Evolutionary conservation across 2,329 filamentous ascomycete species (phyloP).

Genomic region (Diaporthe caulivora): DNA sequence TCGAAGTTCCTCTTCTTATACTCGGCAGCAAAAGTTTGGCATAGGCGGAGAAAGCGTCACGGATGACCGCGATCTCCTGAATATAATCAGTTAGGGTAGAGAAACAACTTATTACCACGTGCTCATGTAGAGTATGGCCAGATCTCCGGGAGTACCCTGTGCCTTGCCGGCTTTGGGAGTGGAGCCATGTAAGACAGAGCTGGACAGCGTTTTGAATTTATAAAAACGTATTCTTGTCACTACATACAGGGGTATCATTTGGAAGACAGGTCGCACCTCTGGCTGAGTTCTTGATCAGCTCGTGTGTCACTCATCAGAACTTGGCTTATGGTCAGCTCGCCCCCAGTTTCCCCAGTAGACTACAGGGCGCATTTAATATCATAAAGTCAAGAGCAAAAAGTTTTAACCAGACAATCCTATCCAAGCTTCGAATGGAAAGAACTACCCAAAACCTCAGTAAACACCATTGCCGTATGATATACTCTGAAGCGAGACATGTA

Average conservation of each 20-base stretch:
- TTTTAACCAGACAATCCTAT: background rate
- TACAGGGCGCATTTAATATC: background rate
- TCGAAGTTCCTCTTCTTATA: slow-evolving; percentile 99
- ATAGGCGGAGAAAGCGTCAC: no score
- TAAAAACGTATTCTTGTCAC: no score
- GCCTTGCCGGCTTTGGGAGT: no score
- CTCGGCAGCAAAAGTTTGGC: slow-evolving; percentile 66
- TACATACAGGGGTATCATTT: background rate
- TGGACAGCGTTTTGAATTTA: no score
- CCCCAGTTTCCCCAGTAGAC: background rate
- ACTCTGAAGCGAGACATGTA: background rate
- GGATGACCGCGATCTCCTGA: background rate
- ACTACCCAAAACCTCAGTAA: background rate
- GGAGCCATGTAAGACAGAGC: no score
- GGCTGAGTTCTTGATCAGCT: background rate
- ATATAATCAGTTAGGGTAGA: background rate
- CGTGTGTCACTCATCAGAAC: no score
- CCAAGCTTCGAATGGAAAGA: background rate
- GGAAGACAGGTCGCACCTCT: background rate
- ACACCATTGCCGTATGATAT: slow-evolving; percentile 2
- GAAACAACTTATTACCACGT: no score
- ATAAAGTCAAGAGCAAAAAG: background rate
- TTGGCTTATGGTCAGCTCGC: background rate
- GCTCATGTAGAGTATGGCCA: no score
- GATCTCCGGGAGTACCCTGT: no score